Evolutionary conservation across 306 rosid genomes (phyloP).

Genomic region (Lagenaria siceraria): DNA sequence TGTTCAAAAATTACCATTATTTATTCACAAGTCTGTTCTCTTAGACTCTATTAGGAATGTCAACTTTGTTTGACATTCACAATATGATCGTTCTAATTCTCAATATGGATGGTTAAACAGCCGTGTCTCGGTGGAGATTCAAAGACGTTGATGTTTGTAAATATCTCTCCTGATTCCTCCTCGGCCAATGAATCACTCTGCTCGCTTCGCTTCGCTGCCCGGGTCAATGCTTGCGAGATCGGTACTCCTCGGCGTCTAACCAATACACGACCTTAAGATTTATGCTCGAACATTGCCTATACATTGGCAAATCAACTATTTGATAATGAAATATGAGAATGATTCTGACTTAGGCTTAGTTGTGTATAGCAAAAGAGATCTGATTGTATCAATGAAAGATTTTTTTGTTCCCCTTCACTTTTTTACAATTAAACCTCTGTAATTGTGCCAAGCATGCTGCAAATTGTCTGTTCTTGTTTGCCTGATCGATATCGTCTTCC

Average conservation of each 20-base stretch:
- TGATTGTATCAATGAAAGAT: conserved; percentile 12
- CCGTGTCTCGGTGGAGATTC: conserved; percentile 97
- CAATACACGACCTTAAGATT: conserved; percentile 35
- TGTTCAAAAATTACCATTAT: background rate
- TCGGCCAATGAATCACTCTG: conserved; percentile 78
- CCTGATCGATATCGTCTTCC: background rate
- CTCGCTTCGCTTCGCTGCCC: conserved; percentile 87
- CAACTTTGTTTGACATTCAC: background rate
- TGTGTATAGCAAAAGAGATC: conserved; percentile 41
- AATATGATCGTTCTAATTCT: background rate
- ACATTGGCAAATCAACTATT: conserved; percentile 12
- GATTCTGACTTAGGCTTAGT: conserved; percentile 50
- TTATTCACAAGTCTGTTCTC: background rate
- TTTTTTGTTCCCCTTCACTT: background rate
- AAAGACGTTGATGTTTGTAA: conserved; percentile 87
- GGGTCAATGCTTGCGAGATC: conserved; percentile 92
- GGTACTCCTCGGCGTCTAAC: conserved; percentile 89
- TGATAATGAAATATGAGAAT: conserved; percentile 20
- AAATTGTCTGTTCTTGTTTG: background rate
- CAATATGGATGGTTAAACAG: conserved; percentile 30
- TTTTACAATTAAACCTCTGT: background rate
- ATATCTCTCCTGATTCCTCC: conserved; percentile 68
- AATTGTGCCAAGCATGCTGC: background rate
- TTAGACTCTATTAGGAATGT: background rate
- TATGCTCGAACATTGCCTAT: conserved; percentile 46